These are phyloP conservation scores for Coemansia asiatica DNA, from an alignment of 192 early-diverging fungal genomes.

Conservation along the genomic window DNA sequence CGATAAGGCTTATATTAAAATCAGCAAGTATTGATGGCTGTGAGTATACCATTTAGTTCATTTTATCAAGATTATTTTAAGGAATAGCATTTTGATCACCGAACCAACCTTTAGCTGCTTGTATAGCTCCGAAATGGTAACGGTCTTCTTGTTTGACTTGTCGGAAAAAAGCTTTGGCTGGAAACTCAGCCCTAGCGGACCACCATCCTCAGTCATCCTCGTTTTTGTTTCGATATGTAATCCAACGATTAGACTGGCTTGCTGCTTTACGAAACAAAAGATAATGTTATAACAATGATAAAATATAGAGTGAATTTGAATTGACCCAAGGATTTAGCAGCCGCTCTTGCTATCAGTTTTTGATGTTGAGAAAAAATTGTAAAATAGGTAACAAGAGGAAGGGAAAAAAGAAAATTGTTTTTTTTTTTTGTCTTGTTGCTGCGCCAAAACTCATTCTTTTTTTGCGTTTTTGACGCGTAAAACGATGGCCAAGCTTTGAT, in stretches of 20 bases:
- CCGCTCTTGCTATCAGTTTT: no score
- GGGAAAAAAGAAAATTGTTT: background rate
- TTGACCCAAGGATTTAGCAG: background rate
- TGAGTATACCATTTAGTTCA: no score
- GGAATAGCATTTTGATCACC: no score
- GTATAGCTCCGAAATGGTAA: constrained; percentile 44
- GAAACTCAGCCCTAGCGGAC: constrained; percentile 45
- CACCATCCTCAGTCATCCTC: constrained; percentile 42
- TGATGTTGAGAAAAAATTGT: no score
- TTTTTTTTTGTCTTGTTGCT: background rate
- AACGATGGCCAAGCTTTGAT: background rate
- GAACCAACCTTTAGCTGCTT: constrained; percentile 51
- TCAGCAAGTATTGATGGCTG: no score
- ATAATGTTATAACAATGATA: no score
- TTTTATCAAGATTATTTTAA: no score
- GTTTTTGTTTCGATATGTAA: no score
- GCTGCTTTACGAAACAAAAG: no score
- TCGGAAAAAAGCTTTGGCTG: constrained; percentile 51
- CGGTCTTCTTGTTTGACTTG: constrained; percentile 44
- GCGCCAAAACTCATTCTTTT: background rate
- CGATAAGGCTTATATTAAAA: no score
- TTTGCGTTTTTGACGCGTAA: background rate
- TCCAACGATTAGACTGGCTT: no score
- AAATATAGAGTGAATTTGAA: background rate
- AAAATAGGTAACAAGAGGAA: background rate